These are phyloP conservation scores for Fusarium keratoplasticum DNA, from an alignment of 2,329 filamentous ascomycete genomes.

Conservation along the genomic window DNA sequence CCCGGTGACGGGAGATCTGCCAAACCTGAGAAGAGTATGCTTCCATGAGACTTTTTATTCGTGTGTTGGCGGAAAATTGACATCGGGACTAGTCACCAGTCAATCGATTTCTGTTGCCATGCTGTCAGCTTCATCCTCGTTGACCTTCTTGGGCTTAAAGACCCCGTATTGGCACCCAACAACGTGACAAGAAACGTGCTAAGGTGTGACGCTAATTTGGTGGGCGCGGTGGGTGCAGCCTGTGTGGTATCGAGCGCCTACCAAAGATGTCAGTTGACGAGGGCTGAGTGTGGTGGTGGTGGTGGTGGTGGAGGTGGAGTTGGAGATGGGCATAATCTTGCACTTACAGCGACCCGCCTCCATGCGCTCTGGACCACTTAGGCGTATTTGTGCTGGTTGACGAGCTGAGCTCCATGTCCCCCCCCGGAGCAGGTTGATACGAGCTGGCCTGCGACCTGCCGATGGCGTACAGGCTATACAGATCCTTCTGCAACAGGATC, in stretches of 20 bases:
- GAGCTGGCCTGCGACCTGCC: constrained; percentile 21
- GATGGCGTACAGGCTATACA: constrained; percentile 15
- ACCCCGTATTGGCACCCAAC: constrained; percentile 20
- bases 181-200: constrained; percentile 21
- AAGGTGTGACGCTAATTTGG: constrained; percentile 34
- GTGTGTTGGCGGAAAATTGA: constrained; percentile 22
- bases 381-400: constrained; percentile 11
- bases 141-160: constrained; percentile 13
- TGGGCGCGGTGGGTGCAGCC: constrained; percentile 15
- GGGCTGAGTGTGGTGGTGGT: constrained; percentile 20
- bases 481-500: constrained; percentile 32
- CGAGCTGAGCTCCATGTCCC: constrained; percentile 11
- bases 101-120: constrained; percentile 9
- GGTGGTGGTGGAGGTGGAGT: constrained; percentile 22
- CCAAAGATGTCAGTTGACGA: constrained; percentile 42
- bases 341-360: constrained; percentile 29
- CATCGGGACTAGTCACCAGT: constrained; percentile 6
- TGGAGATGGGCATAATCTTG: constrained; percentile 27
- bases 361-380: constrained; percentile 15
- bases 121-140: constrained; percentile 31
- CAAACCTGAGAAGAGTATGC: constrained; percentile 9
- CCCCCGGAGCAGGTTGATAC: constrained; percentile 19
- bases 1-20: constrained; percentile 42
- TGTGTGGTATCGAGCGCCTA: constrained; percentile 23
- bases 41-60: constrained; percentile 23